phyloP scores from a whole-genome alignment of 2,329 filamentous ascomycete species.

The Cordyceps sp. region DNA sequence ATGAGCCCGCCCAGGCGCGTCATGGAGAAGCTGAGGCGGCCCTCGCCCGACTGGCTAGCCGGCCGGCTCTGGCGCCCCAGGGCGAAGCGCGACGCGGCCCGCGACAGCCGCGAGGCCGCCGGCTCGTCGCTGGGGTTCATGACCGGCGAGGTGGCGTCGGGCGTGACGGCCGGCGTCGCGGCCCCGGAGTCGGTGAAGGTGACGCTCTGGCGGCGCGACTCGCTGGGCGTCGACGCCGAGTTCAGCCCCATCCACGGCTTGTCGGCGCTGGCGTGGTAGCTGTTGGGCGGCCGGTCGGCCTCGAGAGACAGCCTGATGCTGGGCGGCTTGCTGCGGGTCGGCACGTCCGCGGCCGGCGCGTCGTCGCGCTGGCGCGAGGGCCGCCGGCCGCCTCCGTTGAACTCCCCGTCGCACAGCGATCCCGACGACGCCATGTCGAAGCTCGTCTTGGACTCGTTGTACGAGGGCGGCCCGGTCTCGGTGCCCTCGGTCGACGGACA shows the following conservation, averaged over 20 bases:
- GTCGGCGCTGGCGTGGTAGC: slow-evolving; percentile 28
- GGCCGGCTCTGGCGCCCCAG: slow-evolving; percentile 34
- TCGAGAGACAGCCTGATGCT: slow-evolving; percentile 41
- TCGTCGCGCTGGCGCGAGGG: slow-evolving; percentile 8
- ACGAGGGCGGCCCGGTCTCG: slow-evolving; percentile 39
- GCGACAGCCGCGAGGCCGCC: slow-evolving; percentile 35
- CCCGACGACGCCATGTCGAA: slow-evolving; percentile 13
- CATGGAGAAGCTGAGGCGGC: slow-evolving; percentile 39
- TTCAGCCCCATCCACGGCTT: slow-evolving; percentile 22
- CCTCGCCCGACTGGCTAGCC: slow-evolving; percentile 40
- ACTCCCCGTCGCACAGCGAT: slow-evolving; percentile 4
- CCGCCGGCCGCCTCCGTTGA: slow-evolving; percentile 1
- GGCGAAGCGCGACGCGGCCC: slow-evolving; percentile 39
- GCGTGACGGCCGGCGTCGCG: slow-evolving; percentile 19
- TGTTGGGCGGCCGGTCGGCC: slow-evolving; percentile 19
- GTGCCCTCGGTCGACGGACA: slow-evolving; percentile 28
- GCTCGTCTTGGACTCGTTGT: slow-evolving; percentile 32
- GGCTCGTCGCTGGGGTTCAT: slow-evolving; percentile 34
- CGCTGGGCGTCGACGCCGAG: slow-evolving; percentile 13
- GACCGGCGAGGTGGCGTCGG: slow-evolving; percentile 17
- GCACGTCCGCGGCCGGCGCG: slow-evolving; percentile 7
- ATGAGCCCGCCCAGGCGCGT: slow-evolving; percentile 35
- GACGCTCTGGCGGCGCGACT: slow-evolving; percentile 33
- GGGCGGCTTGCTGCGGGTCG: slow-evolving; percentile 19
- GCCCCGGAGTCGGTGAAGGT: slow-evolving; percentile 27